Percentiles rank a stretch among this genome's conserved stretches.
These are phyloP conservation scores for Sindora glabra DNA, from an alignment of 306 rosid genomes.

Conservation along the genomic window DNA sequence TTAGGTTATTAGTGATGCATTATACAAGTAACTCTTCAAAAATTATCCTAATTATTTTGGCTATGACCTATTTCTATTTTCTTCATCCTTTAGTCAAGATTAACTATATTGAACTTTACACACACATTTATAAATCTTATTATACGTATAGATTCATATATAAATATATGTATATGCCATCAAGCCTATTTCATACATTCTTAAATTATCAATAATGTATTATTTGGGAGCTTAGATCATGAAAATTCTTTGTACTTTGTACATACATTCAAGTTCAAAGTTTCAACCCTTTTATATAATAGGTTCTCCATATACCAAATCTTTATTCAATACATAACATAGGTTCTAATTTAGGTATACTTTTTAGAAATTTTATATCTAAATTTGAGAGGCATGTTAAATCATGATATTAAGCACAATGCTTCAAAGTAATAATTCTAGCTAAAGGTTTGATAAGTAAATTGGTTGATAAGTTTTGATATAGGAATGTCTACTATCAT, in stretches of 20 bases:
- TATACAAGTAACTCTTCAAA: no score
- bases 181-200: no score
- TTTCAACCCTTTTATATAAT: background rate
- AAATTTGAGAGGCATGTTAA: background rate
- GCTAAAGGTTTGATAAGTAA: background rate
- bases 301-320: conserved; percentile 15
- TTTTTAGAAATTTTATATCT: background rate
- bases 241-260: conserved; percentile 18
- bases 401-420: conserved; percentile 26
- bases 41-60: no score
- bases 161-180: no score
- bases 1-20: no score
- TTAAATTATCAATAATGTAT: no score
- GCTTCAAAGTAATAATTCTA: conserved; percentile 13
- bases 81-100: no score
- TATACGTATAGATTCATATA: no score
- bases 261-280: background rate
- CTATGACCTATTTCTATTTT: no score
- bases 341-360: background rate
- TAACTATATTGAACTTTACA: no score
- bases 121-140: no score
- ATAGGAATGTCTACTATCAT: conserved; percentile 15
- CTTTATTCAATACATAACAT: conserved; percentile 8
- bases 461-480: background rate
- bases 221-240: background rate